Evolutionary conservation across 495 filamentous ascomycete species (phyloP).

Genomic region (Aspergillus homomorphus): DNA sequence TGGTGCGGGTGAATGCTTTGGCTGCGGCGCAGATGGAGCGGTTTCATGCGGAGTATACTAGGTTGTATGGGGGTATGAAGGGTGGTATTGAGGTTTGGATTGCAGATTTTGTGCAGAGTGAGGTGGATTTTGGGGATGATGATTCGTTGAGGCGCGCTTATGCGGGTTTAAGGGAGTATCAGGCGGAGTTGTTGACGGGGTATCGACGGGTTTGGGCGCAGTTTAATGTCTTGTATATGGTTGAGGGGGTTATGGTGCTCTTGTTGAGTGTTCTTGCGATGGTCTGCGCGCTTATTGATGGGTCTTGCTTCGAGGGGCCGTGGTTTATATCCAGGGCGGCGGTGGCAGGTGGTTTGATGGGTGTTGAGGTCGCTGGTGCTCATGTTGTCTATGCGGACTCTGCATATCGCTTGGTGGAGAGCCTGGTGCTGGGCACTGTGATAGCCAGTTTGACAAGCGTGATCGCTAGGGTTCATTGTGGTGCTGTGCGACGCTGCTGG

Average conservation of each 20-base stretch:
- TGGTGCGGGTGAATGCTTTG: conserved; percentile 68
- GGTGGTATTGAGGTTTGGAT: background rate
- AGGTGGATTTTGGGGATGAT: conserved; percentile 1
- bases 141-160: background rate
- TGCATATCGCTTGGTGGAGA: background rate
- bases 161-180: conserved; percentile 1
- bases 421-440: background rate
- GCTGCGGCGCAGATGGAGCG: conserved; percentile 80
- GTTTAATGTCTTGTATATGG: conserved; percentile 4
- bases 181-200: background rate
- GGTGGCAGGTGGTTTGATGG: background rate
- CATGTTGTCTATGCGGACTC: background rate
- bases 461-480: conserved; percentile 35
- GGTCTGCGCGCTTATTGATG: background rate
- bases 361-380: background rate
- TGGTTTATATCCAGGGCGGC: background rate
- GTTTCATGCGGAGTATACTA: conserved; percentile 67
- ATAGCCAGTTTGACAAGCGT: conserved; percentile 36
- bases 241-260: conserved; percentile 1
- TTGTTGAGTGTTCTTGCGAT: background rate
- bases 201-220: conserved; percentile 7
- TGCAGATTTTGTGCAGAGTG: background rate
- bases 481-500: background rate
- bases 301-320: background rate
- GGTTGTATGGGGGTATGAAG: conserved; percentile 27